Evolutionary conservation across 1,139 yeast species (phyloP).

Genomic region (Diutina rugosa): DNA sequence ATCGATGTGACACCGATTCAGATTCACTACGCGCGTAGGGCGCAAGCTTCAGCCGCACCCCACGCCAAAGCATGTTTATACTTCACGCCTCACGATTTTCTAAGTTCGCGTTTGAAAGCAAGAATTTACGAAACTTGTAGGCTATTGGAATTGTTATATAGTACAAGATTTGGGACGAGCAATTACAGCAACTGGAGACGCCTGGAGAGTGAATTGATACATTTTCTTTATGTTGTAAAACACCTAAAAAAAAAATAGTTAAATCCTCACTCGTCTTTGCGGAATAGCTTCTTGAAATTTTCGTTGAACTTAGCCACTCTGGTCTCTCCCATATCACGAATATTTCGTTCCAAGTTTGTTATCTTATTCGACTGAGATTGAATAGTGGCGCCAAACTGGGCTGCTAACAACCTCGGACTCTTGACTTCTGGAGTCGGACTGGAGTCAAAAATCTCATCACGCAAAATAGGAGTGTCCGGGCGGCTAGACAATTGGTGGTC

Average conservation of each 20-base stretch:
- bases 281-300: slow-evolving; percentile 43
- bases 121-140: no score
- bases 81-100: no score
- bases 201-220: no score
- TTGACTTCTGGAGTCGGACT: slow-evolving; percentile 1
- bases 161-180: no score
- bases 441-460: background rate
- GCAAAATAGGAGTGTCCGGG: background rate
- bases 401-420: background rate
- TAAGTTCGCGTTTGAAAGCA: no score
- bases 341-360: slow-evolving; percentile 43
- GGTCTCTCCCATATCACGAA: slow-evolving; percentile 39
- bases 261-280: slow-evolving; percentile 21
- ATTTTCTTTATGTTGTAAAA: no score
- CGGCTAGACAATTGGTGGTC: background rate
- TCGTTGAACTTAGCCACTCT: slow-evolving; percentile 48
- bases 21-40: no score
- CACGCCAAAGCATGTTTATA: no score
- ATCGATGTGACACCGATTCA: no score
- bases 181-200: no score
- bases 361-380: slow-evolving; percentile 33
- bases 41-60: no score
- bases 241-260: background rate
- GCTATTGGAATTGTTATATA: no score
- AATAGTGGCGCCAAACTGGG: slow-evolving; percentile 4